These are phyloP conservation scores for Saccharomyces uvarum DNA, from an alignment of 1,139 yeast species.

Conservation along the genomic window DNA sequence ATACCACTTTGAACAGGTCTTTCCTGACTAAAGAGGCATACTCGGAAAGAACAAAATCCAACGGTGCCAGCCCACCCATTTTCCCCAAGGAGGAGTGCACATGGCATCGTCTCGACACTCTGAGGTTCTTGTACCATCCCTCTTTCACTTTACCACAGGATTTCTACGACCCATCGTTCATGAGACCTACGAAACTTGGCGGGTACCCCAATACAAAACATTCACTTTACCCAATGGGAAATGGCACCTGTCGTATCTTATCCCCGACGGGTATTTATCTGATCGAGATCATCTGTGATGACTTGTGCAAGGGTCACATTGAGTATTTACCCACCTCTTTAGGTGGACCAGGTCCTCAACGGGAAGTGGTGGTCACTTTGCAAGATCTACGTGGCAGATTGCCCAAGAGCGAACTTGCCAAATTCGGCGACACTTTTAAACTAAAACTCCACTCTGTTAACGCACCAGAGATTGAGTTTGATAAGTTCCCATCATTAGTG, in stretches of 20 bases:
- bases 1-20: slow-evolving; percentile 69
- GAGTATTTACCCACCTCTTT: slow-evolving; percentile 53
- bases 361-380: slow-evolving; percentile 44
- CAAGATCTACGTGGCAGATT: slow-evolving; percentile 39
- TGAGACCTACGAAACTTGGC: slow-evolving; percentile 26
- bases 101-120: slow-evolving; percentile 77
- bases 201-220: slow-evolving; percentile 33
- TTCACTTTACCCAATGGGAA: slow-evolving; percentile 39
- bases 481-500: slow-evolving; percentile 24
- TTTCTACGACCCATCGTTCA: slow-evolving; percentile 31
- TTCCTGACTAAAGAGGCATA: slow-evolving; percentile 66
- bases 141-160: slow-evolving; percentile 70
- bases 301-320: slow-evolving; percentile 53
- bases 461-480: slow-evolving; percentile 33
- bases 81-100: slow-evolving; percentile 63
- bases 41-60: slow-evolving; percentile 46
- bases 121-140: slow-evolving; percentile 75
- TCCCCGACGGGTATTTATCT: slow-evolving; percentile 63
- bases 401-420: slow-evolving; percentile 33
- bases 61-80: slow-evolving; percentile 42
- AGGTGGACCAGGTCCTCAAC: slow-evolving; percentile 55
- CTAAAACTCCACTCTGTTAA: slow-evolving; percentile 45
- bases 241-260: slow-evolving; percentile 40
- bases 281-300: slow-evolving; percentile 49
- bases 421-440: slow-evolving; percentile 38